Base-by-base conservation (phyloP, 2,329 filamentous ascomycete genomes). In the Fulvia fulva region DNA sequence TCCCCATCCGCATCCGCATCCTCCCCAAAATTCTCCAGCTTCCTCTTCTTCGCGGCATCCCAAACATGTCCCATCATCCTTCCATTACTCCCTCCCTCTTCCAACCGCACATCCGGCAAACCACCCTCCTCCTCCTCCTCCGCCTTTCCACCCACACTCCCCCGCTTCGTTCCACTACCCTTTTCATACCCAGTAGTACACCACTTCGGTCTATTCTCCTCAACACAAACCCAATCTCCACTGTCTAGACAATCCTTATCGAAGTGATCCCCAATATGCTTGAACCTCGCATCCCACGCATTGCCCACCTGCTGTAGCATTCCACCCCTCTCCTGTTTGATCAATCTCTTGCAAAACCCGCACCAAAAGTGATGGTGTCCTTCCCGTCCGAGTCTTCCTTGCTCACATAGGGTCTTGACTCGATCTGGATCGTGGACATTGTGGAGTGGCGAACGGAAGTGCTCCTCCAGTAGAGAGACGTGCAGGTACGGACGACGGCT, bases 221-320 rank as follows among this genome's bases (percentile, higher is more conserved):
- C 74, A 2, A 74, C 61, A 56, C 75, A 77, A 0, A 77, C 43
- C 87, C 87, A 90, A 9, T 86, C 77, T 16, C 71, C 71, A 21
- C 87, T 87, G 6, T 73, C 67, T 65, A 68, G 78, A 6, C 74
- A 70, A 2, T 83, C 80, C 26, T 83, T 84, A 55, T 81, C 81
- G 61, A 87, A 86, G 68, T 91, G 88, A 16, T 82, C 72, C 58
- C 91, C 90, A 63, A 96, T 92, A 68, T 96, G 91, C 65, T 92
- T 77, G 63, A 84, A 85, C 2, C 85, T 62, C 25, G 41, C 23
- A 23, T 66, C 64, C 53, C 52, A 56, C 4, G 64, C 62, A 37
- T 63, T 70, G 79, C 32, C 75, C 74, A 22, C 77, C 3, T 41
- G 2, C 16, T 19, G 37, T 11, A 34, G 2, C 9, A 2, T 34